Evolutionary conservation across 179 eudicot genomes (phyloP), one percentile per base, ranked within the genome.

Genomic region (Carnegiea gigantea): DNA sequence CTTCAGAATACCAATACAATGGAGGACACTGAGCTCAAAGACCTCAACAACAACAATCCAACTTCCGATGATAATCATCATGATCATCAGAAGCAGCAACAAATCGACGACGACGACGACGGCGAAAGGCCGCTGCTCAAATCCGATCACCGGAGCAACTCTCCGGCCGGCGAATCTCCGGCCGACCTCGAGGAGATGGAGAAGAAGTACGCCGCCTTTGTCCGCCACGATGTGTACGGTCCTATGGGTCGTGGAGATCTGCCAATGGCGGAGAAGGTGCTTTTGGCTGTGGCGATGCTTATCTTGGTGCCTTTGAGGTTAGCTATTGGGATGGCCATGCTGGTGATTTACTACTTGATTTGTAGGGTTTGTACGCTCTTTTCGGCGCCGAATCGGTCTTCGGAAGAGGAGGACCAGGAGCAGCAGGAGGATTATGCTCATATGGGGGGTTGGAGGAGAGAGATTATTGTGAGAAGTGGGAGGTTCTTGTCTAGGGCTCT

Each of bases 151-250:
- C 76, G 77, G 49, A 30, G 51, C 64, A 6, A 38, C 7, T 33
- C 40, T 13, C 30, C 44, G 15, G 15, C 75, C 46, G 17, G 36
- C 80, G 78, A 59, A 49, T 23, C 68, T 44, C n/a, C 81, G 26
- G 86, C 77, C 10, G 87, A 79, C 62, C 79, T 92, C 43, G 83
- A 88, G 4, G 97, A 91, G 75, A 87, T 95, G 81, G 96, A 95
- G 87, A 92, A 84, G 84, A 95, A 92, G 85, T 95, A 60, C 87
- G 97, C 99, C 14, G 92, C 99, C 1, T 95, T 78, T 28, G 97
- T 90, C 23, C 90, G 98, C 76, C 59, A 79, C 78, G 98, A 95
- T 26, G 85, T 91, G 17, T 94, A 94, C 81, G 99, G 99, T 9
- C 87, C 92, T 12, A 91, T 94, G 97, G 99, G 99, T 2, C 86